These are phyloP conservation scores for Xeromyces bisporus DNA, from an alignment of 495 filamentous ascomycete genomes.

Conservation along the genomic window DNA sequence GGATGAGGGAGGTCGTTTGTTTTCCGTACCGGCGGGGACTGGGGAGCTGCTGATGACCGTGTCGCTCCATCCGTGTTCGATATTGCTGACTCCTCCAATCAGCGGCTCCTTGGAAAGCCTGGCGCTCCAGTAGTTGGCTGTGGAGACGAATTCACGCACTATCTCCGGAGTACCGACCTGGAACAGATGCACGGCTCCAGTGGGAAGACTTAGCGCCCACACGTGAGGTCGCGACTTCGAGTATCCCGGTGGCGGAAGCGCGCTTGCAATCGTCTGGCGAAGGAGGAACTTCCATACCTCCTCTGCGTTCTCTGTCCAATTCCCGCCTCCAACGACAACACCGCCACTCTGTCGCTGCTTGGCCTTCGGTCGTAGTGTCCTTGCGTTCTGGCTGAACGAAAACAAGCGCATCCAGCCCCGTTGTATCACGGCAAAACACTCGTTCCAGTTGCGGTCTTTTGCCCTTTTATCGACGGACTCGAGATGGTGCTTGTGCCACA, in stretches of 20 bases:
- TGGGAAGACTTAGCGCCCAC: constrained; percentile 86
- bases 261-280: constrained; percentile 80
- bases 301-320: constrained; percentile 93
- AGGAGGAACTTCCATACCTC: constrained; percentile 73
- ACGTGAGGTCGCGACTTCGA: constrained; percentile 82
- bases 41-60: constrained; percentile 64
- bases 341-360: constrained; percentile 38
- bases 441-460: constrained; percentile 83
- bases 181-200: constrained; percentile 90
- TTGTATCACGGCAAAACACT: constrained; percentile 95
- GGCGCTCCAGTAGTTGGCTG: constrained; percentile 96
- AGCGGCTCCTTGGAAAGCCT: constrained; percentile 84
- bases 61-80: constrained; percentile 95
- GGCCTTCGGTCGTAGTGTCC: constrained; percentile 53
- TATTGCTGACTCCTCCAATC: constrained; percentile 82
- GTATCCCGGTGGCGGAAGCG: constrained; percentile 79
- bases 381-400: constrained; percentile 61
- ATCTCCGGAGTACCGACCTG: constrained; percentile 94
- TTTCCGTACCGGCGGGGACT: constrained; percentile 30
- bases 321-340: constrained; percentile 75
- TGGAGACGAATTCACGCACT: constrained; percentile 79
- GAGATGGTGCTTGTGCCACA: constrained; percentile 92
- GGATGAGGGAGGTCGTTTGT: constrained; percentile 25
- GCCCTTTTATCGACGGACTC: constrained; percentile 78
- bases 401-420: constrained; percentile 94